Percentiles rank a stretch among this genome's conserved stretches.
phyloP scores from a whole-genome alignment of 257 asterid species.

The Solanum virginianum region DNA sequence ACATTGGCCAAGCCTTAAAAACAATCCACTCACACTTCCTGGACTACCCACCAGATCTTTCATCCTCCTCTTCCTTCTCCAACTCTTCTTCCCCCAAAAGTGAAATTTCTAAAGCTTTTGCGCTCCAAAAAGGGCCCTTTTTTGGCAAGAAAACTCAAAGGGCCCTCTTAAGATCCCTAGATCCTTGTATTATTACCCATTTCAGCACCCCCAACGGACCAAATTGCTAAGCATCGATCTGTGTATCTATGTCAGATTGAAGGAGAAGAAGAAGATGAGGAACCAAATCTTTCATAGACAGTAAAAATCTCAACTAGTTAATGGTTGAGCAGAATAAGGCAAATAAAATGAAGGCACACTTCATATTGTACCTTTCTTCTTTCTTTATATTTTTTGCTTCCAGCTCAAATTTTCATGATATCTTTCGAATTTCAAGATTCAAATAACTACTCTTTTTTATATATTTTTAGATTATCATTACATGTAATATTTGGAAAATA shows the following conservation, averaged over 20 bases:
- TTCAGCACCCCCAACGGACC: background rate
- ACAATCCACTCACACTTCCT: conserved; percentile 61
- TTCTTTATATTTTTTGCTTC: background rate
- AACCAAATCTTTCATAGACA: background rate
- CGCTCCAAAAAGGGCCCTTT: conserved; percentile 19
- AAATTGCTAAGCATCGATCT: background rate
- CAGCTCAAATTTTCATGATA: too few species aligned
- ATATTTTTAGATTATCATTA: too few species aligned
- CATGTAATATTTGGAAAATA: too few species aligned
- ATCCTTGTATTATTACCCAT: conserved; percentile 31
- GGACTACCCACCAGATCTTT: conserved; percentile 76
- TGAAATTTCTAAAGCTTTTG: background rate
- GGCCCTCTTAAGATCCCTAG: conserved; percentile 53
- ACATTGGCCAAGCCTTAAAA: conserved; percentile 72
- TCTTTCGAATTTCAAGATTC: too few species aligned
- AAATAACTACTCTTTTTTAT: too few species aligned
- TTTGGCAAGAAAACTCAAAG: conserved; percentile 16
- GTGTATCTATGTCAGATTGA: background rate
- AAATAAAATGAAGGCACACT: background rate
- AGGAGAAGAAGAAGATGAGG: background rate
- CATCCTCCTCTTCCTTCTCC: conserved; percentile 19
- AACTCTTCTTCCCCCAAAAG: background rate
- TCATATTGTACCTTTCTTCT: background rate
- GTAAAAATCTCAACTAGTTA: background rate
- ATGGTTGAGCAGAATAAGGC: background rate